A percentile compares a stretch with the other conserved stretches of the same genome.
These are phyloP conservation scores for Dendrobium officinale DNA, from an alignment of 106 monocot species.

Conservation along the genomic window DNA sequence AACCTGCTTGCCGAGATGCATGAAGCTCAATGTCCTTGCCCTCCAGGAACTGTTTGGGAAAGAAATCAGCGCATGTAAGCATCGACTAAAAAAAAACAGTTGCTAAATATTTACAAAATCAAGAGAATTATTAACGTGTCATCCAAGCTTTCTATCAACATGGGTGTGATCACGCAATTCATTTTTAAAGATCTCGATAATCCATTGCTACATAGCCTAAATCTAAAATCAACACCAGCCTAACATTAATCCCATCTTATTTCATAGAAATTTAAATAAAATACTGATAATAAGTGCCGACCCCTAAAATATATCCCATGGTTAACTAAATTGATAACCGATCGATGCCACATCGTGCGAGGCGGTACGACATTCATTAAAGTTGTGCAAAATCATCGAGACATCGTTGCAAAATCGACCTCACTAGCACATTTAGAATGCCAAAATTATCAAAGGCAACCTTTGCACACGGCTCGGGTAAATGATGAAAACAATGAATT, in stretches of 20 bases:
- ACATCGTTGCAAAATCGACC: too few relatives aligned
- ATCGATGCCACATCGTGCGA: too few relatives aligned
- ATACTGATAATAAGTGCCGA: background rate
- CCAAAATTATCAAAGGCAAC: too few relatives aligned
- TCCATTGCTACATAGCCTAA: background rate
- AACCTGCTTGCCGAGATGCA: slow-evolving; percentile 79
- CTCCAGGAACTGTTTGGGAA: slow-evolving; percentile 63
- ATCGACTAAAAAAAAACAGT: background rate
- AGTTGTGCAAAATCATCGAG: too few relatives aligned
- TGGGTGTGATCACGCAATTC: background rate
- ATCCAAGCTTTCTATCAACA: background rate
- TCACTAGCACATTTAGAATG: too few relatives aligned
- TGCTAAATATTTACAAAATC: background rate
- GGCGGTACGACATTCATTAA: too few relatives aligned
- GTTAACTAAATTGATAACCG: too few relatives aligned
- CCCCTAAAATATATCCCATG: too few relatives aligned
- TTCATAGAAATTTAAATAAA: background rate
- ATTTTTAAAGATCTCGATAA: background rate
- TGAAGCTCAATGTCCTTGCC: slow-evolving; percentile 90
- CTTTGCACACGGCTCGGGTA: too few relatives aligned
- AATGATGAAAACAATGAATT: too few relatives aligned
- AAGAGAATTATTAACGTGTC: background rate
- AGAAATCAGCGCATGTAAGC: background rate
- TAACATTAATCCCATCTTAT: background rate
- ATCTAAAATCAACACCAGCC: background rate